Conservation (phyloP, 345 rosid species). For the Eutrema yunnanense region DNA sequence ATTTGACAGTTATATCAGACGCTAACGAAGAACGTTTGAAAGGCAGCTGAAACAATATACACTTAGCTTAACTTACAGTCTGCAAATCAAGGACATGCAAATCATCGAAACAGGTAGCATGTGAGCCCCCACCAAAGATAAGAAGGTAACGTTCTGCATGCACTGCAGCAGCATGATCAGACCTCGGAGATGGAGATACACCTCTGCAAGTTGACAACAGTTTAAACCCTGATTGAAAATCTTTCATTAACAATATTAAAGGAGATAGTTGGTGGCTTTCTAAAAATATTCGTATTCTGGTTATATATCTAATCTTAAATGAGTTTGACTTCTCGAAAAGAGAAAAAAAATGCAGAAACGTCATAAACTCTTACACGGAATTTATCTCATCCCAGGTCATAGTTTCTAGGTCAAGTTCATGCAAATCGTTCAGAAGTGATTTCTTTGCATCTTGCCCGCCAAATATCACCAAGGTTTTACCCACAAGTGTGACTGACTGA, state of each 20-base stretch:
- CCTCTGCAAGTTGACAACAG: conserved; percentile 55
- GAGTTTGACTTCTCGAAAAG: background rate
- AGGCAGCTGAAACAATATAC: conserved; percentile 13
- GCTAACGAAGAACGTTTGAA: conserved; percentile 7
- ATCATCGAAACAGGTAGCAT: conserved; percentile 88
- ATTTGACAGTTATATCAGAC: conserved; percentile 17
- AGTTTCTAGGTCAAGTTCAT: conserved; percentile 92
- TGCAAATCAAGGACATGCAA: conserved; percentile 96
- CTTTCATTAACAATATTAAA: background rate
- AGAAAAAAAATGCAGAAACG: background rate
- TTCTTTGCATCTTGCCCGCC: conserved; percentile 97
- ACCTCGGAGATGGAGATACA: conserved; percentile 90
- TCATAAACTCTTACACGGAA: conserved; percentile 58
- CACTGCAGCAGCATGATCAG: conserved; percentile 98
- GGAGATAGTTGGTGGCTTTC: background rate
- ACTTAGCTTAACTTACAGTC: conserved; percentile 58
- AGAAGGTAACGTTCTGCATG: conserved; percentile 96
- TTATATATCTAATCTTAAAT: background rate
- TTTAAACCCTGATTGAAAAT: conserved; percentile 9
- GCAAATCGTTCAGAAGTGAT: conserved; percentile 87
- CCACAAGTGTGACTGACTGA: conserved; percentile 85
- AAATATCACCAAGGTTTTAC: conserved; percentile 83
- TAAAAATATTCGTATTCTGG: conserved; percentile 1
- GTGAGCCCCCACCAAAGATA: conserved; percentile 98
- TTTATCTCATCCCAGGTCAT: conserved; percentile 99